Conservation (phyloP, 2,329 filamentous ascomycete genomes). For the Chaetomium sp. region DNA sequence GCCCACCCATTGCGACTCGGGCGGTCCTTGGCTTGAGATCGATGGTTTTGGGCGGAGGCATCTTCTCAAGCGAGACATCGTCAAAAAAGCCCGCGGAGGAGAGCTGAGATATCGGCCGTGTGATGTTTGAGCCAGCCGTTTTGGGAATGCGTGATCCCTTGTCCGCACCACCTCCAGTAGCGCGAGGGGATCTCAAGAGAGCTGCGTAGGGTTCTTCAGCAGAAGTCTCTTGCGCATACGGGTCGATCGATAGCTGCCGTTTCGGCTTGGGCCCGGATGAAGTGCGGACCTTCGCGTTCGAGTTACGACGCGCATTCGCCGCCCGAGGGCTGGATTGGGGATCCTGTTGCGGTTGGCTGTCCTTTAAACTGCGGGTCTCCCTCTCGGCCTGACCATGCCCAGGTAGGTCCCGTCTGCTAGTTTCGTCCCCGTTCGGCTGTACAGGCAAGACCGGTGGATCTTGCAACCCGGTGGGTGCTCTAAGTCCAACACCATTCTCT, state of each 20-base stretch:
- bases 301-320: slow-evolving; percentile 37
- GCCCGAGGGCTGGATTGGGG: slow-evolving; percentile 26
- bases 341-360: slow-evolving; percentile 25
- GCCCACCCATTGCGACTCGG: slow-evolving; percentile 30
- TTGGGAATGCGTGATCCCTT: slow-evolving; percentile 33
- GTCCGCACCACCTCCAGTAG: slow-evolving; percentile 28
- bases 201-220: slow-evolving; percentile 39
- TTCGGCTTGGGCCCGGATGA: slow-evolving; percentile 38
- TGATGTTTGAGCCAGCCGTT: slow-evolving; percentile 32
- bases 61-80: slow-evolving; percentile 40
- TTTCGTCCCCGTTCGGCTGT: not conserved
- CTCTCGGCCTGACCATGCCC: slow-evolving; percentile 16
- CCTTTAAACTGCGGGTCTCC: slow-evolving; percentile 13
- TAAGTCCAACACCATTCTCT: not conserved
- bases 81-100: slow-evolving; percentile 41
- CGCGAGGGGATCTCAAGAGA: slow-evolving; percentile 39
- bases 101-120: slow-evolving; percentile 42
- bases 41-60: slow-evolving; percentile 38
- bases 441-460: not conserved
- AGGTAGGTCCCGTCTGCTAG: not conserved
- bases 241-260: slow-evolving; percentile 41
- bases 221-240: slow-evolving; percentile 36
- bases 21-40: slow-evolving; percentile 33
- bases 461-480: not conserved
- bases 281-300: slow-evolving; percentile 41